Conservation (phyloP, 2,329 filamentous ascomycete species). For the Drechslerella coelobrocha region DNA sequence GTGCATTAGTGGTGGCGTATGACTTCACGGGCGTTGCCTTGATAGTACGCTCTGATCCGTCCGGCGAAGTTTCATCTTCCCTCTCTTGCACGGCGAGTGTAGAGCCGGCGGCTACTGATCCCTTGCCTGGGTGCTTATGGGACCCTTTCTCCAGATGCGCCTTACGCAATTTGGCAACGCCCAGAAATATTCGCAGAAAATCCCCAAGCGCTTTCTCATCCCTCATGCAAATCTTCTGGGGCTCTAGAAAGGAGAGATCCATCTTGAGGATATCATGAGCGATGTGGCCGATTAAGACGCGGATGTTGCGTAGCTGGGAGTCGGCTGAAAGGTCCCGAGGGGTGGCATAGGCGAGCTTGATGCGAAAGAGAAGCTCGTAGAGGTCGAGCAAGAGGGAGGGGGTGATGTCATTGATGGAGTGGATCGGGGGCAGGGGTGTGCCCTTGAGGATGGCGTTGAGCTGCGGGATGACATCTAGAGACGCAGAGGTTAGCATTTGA, state of each 20-base stretch:
- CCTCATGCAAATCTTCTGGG: slow-evolving; percentile 37
- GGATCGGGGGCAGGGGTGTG: slow-evolving; percentile 37
- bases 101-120: background rate
- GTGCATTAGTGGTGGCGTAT: background rate
- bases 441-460: slow-evolving; percentile 41
- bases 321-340: slow-evolving; percentile 40
- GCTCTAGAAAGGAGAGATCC: slow-evolving; percentile 74
- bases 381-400: slow-evolving; percentile 48
- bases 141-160: slow-evolving; percentile 33
- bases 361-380: slow-evolving; percentile 49
- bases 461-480: slow-evolving; percentile 46
- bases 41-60: slow-evolving; percentile 42
- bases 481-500: slow-evolving; percentile 12
- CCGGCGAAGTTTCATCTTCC: slow-evolving; percentile 21
- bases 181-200: slow-evolving; percentile 47
- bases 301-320: slow-evolving; percentile 48
- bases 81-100: background rate
- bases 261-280: slow-evolving; percentile 89
- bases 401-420: slow-evolving; percentile 37
- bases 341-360: slow-evolving; percentile 48
- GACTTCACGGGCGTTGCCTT: slow-evolving; percentile 14
- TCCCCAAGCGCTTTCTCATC: slow-evolving; percentile 43
- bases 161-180: slow-evolving; percentile 43
- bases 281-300: slow-evolving; percentile 70
- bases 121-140: background rate